These are phyloP conservation scores for Neophaeococcomyces mojaviensis DNA, from an alignment of 2,329 filamentous ascomycete species.

Conservation along the genomic window DNA sequence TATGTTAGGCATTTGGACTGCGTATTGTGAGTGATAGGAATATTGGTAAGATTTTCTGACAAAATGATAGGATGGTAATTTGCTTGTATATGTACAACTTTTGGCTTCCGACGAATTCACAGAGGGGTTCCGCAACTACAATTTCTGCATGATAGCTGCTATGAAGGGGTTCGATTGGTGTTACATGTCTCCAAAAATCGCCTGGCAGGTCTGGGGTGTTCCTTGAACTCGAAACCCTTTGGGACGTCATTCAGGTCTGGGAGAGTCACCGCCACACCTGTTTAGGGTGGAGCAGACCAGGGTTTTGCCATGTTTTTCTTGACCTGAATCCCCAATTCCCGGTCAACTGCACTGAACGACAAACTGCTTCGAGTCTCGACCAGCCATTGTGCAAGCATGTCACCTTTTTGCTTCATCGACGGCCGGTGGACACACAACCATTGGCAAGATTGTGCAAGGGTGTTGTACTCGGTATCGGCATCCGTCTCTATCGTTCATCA, in stretches of 20 bases:
- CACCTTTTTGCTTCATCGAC: not conserved
- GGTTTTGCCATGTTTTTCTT: slow-evolving; percentile 10
- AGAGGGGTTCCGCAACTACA: not conserved
- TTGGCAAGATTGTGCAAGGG: slow-evolving; percentile 2
- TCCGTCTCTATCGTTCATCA: not conserved
- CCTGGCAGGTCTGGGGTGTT: not conserved
- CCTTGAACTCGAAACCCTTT: not conserved
- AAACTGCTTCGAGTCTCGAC: slow-evolving; percentile 1
- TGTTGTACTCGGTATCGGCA: not conserved
- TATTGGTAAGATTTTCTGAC: not conserved
- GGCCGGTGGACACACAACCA: not conserved
- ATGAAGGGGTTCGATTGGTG: not conserved
- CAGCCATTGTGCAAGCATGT: not conserved
- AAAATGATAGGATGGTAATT: slow-evolving; percentile 10
- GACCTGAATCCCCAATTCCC: not conserved
- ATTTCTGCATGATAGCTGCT: not conserved
- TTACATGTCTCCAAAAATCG: not conserved
- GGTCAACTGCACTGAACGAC: not conserved
- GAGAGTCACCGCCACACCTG: slow-evolving; percentile 6
- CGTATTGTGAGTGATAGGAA: not conserved
- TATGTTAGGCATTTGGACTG: slow-evolving; percentile 25
- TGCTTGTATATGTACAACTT: slow-evolving; percentile 1
- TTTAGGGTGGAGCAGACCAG: not conserved
- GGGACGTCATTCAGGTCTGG: slow-evolving; percentile 1
- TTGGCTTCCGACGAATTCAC: not conserved